Evolutionary conservation across 1,139 yeast genomes (phyloP), one percentile per base, ranked within the genome.

Genomic region (Protomyces macrosporus): DNA sequence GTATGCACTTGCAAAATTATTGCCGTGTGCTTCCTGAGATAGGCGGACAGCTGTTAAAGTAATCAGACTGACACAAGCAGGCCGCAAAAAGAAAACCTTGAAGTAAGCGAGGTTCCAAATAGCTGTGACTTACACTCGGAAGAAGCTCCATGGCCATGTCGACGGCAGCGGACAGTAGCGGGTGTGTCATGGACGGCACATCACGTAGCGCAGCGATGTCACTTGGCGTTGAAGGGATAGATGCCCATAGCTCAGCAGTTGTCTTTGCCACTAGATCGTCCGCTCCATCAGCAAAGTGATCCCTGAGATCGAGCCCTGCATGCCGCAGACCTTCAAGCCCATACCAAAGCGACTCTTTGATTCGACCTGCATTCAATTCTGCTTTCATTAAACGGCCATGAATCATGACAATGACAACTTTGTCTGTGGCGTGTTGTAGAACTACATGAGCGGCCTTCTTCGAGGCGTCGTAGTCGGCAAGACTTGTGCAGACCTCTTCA

Each of bases 391-490:
- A 16, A 9, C 53, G 39, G 7, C 48, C 52, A 16, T 58, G 48
- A 42, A 58, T 52, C 6, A 50, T 55, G 23, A 50, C 53, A 10
- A 33, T 39, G 53, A 48, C 32, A 7, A 52, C 52, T 3, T 40
- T 7, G 30, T 52, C 53, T 4, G 33, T n/a, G 6, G 62, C 37
- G 12, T 45, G 33, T n/a, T 51, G 36, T 40, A 58, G n/a, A 5
- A 58, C 53, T 3, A 16, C 33, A 5, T 39, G 16, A 7, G 56
- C 42, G 5, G 56, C 56, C 23, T 34, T 30, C 32, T 40, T 9
- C 16, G 62, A 56, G 10, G 33, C 56, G 6, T 58, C 62, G 45
- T 58, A 58, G 10, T 10, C 36, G 7, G 62, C 45, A 36, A 58
- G 36, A 6, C 56, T 51, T 10, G 62, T 50, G 12, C 23, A 42